Evolutionary conservation across 352 stramenopile species (phyloP).

Genomic region (Phytophthora megakarya): DNA sequence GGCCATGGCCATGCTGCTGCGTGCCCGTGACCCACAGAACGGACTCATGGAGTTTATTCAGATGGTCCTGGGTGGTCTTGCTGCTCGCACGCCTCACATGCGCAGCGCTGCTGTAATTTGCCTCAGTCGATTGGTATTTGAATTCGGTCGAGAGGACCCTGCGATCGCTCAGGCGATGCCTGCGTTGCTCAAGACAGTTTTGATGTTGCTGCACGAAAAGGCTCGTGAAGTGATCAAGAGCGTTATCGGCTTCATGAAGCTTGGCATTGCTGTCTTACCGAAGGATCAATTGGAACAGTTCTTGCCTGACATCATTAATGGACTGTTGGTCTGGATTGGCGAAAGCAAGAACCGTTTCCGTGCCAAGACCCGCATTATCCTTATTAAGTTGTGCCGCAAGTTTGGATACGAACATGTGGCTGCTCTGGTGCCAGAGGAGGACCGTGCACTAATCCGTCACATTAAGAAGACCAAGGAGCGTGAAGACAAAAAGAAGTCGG

Average conservation of each 20-base stretch:
- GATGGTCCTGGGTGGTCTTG: constrained; percentile 93
- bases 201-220: constrained; percentile 93
- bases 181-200: constrained; percentile 91
- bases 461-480: constrained; percentile 96
- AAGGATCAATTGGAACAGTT: constrained; percentile 90
- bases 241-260: constrained; percentile 96
- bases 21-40: constrained; percentile 59
- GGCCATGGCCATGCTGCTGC: constrained; percentile 80
- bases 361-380: constrained; percentile 95
- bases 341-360: constrained; percentile 96
- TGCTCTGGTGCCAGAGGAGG: constrained; percentile 88
- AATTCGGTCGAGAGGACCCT: constrained; percentile 86
- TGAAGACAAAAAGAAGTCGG: constrained; percentile 87
- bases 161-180: constrained; percentile 82
- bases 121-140: constrained; percentile 94
- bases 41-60: constrained; percentile 91
- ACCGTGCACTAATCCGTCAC: constrained; percentile 93
- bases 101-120: constrained; percentile 94
- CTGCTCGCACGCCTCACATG: constrained; percentile 95
- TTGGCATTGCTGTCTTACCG: constrained; percentile 92
- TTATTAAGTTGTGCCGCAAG: constrained; percentile 95
- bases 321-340: constrained; percentile 93
- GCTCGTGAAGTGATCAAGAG: constrained; percentile 96
- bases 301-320: constrained; percentile 92
- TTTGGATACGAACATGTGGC: constrained; percentile 94